Conservation (phyloP, 2,329 filamentous ascomycete genomes). For the Mariannaea elegans region DNA sequence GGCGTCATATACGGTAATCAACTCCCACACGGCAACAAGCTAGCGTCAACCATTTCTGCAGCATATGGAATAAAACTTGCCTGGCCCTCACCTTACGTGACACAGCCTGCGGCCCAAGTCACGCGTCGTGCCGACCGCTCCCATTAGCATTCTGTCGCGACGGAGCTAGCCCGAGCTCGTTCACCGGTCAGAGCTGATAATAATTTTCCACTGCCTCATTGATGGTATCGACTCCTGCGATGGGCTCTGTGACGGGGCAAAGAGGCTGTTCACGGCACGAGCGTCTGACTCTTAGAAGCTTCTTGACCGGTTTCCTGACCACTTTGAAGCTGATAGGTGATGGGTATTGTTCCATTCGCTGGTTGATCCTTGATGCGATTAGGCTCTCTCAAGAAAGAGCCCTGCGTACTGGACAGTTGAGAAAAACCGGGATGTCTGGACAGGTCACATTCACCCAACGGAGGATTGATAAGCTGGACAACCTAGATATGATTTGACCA, state of each 20-base stretch:
- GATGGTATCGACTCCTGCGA: no score
- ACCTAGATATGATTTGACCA: neutral
- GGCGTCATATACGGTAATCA: no score
- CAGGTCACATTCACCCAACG: neutral
- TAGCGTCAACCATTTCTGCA: no score
- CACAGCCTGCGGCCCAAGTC: slow-evolving; percentile 20
- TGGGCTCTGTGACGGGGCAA: neutral
- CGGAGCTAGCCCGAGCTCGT: slow-evolving; percentile 2
- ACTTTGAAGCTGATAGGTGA: neutral
- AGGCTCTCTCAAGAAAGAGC: neutral
- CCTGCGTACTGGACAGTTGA: neutral
- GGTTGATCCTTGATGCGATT: neutral
- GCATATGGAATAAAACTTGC: no score
- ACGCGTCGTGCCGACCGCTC: slow-evolving; percentile 18
- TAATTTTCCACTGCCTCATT: neutral
- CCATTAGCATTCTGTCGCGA: neutral
- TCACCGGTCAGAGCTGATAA: slow-evolving; percentile 13
- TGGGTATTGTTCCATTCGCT: neutral
- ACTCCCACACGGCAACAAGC: no score
- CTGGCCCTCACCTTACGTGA: slow-evolving; percentile 10
- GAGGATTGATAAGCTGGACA: neutral
- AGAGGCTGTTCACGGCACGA: slow-evolving; percentile 14
- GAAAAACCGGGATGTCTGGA: neutral
- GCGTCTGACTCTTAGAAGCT: neutral
- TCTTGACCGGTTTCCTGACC: neutral